Evolutionary conservation across 352 stramenopile genomes (phyloP).

Genomic region (Globisporangium recalcitrans): DNA sequence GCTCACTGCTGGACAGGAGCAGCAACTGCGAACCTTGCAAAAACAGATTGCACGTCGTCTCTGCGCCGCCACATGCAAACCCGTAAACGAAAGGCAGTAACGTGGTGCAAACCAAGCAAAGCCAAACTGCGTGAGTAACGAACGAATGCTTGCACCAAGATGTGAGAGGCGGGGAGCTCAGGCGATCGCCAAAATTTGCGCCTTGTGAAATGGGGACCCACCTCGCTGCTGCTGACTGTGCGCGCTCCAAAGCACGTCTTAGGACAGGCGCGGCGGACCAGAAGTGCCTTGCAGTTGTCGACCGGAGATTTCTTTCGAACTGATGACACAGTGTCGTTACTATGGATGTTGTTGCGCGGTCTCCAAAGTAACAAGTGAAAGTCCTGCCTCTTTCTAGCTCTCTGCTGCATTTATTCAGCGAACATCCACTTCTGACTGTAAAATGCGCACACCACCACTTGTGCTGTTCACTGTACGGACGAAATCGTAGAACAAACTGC

Average conservation of each 20-base stretch:
- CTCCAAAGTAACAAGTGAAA: neutral
- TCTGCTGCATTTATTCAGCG: neutral
- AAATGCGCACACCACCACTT: too few species aligned
- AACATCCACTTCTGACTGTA: too few species aligned
- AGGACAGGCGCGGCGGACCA: neutral
- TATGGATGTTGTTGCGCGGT: too few species aligned
- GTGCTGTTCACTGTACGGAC: neutral
- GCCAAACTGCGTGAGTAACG: neutral
- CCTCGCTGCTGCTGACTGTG: neutral
- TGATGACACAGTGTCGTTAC: too few species aligned
- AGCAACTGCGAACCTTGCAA: neutral
- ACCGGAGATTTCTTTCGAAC: neutral
- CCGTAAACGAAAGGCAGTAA: slow-evolving; percentile 3
- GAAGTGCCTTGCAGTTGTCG: neutral
- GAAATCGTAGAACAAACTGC: slow-evolving; percentile 7
- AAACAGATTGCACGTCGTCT: neutral
- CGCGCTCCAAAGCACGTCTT: neutral
- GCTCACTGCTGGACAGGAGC: neutral
- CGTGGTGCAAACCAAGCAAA: neutral
- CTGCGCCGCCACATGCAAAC: neutral
- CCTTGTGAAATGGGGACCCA: neutral
- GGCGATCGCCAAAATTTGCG: neutral
- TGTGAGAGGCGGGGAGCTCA: neutral
- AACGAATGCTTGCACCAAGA: neutral
- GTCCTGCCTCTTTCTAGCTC: slow-evolving; percentile 2